Evolutionary conservation across 108 stramenopile species (phyloP).

Genomic region (Cyclostephanos tholiformis): DNA sequence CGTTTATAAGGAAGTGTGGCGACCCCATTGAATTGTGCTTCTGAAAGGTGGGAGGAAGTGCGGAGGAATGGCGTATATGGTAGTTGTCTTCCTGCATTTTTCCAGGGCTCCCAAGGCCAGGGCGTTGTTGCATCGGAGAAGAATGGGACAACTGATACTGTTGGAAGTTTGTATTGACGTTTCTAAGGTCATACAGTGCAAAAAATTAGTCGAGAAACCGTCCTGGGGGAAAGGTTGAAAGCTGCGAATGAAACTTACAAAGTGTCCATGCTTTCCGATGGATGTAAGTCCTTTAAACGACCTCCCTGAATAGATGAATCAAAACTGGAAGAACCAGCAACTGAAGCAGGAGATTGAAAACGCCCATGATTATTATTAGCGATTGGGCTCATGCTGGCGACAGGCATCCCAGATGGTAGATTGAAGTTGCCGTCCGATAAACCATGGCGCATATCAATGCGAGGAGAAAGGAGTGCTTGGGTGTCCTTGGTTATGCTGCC

Average conservation of each 20-base stretch:
- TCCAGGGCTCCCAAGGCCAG: slow-evolving; percentile 9
- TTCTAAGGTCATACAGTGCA: slow-evolving; percentile 6
- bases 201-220: neutral
- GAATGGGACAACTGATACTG: slow-evolving; percentile 7
- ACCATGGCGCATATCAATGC: slow-evolving; percentile 25
- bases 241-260: slow-evolving; percentile 19
- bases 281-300: slow-evolving; percentile 21
- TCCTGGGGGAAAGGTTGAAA: neutral
- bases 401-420: slow-evolving; percentile 11
- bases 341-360: slow-evolving; percentile 23
- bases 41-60: slow-evolving; percentile 17
- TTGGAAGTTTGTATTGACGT: slow-evolving; percentile 17
- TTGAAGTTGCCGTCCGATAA: slow-evolving; percentile 43
- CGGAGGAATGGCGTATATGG: slow-evolving; percentile 21
- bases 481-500: slow-evolving; percentile 23
- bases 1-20: slow-evolving; percentile 43
- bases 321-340: slow-evolving; percentile 19
- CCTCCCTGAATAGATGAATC: slow-evolving; percentile 23
- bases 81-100: slow-evolving; percentile 24
- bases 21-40: slow-evolving; percentile 41
- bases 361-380: slow-evolving; percentile 18
- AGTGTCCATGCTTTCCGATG: slow-evolving; percentile 26
- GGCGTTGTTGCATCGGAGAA: neutral
- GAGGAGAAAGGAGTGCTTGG: slow-evolving; percentile 22
- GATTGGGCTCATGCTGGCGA: slow-evolving; percentile 8